Base-by-base conservation (phyloP, 345 rosid genomes). In the Arabis alpina region DNA sequence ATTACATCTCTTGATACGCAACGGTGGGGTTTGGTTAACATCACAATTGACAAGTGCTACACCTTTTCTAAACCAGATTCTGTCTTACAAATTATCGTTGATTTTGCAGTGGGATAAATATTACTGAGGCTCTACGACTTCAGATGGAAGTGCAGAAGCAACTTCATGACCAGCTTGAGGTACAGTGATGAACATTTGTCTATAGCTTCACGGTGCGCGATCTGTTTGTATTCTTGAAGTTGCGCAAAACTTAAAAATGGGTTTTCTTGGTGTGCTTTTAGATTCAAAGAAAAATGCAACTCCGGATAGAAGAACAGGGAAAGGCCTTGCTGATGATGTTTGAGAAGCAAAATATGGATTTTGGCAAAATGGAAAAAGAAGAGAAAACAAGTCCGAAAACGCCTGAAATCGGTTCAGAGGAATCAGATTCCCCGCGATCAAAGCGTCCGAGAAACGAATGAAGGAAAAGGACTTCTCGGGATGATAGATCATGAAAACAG, bases 61-160 rank as follows among this genome's bases (percentile, higher is more conserved):
- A 15, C 62, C 48, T 11, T 42, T 27, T 13, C 11, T 30, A 8
- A 50, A 49, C 55, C 8, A 40, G 71, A 61, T 7, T 47, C 3
- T 43, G 28, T 52, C 61, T 51, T 11, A 58, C 8, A 7, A n/a
- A 52, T 7, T 34, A 2, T 25, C 34, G 54, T 10, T 75, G 64
- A 28, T 44, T 51, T 81, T 66, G 63, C 83, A 90, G 96, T 77
- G 92, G 90, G 69, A 78, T 83, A 12, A 84, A 82, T 79, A 81
- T 92, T 34, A 90, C 93, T 10, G 98, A 90, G 82, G 93, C 98
- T 55, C 76, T 93, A 68, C 86, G 92, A n/a, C 44, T 90, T 58
- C 97, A 93, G 80, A 82, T 93, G 95, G 98, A 87, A 79, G 84
- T 85, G 64, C 98, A 93, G 83, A 93, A 88, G 79, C 83, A 81